A percentile compares a stretch with the other conserved stretches of the same genome.
phyloP scores from a whole-genome alignment of 306 rosid genomes.

The Ceratonia siliqua region DNA sequence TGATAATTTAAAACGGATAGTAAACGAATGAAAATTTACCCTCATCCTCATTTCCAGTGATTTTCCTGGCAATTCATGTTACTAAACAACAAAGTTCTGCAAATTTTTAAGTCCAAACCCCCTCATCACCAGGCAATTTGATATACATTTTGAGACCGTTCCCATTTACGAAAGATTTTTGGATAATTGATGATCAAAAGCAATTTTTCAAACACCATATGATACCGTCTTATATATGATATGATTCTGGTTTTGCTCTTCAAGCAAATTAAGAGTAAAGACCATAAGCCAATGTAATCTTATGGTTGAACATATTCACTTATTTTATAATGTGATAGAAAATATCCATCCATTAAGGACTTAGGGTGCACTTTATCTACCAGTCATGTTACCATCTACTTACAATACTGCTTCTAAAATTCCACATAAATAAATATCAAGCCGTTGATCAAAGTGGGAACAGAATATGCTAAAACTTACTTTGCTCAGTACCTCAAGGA shows the following conservation, averaged over 20 bases:
- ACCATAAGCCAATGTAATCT: neutral
- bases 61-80: neutral
- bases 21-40: neutral
- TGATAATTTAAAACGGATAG: neutral
- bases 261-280: slow-evolving; percentile 7
- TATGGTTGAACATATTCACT: slow-evolving; percentile 1
- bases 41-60: neutral
- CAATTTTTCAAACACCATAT: neutral
- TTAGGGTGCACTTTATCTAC: neutral
- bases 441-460: neutral
- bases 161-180: neutral
- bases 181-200: neutral
- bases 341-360: neutral
- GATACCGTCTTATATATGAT: neutral
- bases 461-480: neutral
- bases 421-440: neutral
- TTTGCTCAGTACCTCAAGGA: slow-evolving; percentile 1
- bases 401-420: neutral
- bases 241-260: slow-evolving; percentile 2
- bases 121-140: too few species aligned
- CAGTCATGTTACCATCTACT: slow-evolving; percentile 11
- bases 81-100: neutral
- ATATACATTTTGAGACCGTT: too few species aligned
- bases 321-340: neutral
- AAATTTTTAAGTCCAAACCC: neutral